These are phyloP conservation scores for Rhytidhysteron rufulum DNA, from an alignment of 2,329 filamentous ascomycete species.

Conservation along the genomic window DNA sequence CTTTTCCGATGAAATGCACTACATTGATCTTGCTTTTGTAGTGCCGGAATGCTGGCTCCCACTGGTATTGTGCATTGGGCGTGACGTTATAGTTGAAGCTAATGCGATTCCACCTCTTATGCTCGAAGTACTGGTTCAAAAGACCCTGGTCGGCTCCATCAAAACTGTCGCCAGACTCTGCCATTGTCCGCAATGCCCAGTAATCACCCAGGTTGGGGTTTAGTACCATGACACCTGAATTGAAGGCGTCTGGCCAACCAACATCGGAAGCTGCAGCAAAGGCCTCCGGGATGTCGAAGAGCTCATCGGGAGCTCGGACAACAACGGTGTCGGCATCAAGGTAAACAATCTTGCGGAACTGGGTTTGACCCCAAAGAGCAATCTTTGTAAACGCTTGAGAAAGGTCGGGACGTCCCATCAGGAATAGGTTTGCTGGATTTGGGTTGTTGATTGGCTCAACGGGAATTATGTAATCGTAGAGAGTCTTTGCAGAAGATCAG, in stretches of 20 bases:
- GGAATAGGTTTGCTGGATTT: constrained; percentile 74
- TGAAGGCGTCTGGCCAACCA: constrained; percentile 97
- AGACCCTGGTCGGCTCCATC: constrained; percentile 96
- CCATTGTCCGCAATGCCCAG: constrained; percentile 77
- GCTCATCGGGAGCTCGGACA: constrained; percentile 84
- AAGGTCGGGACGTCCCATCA: constrained; percentile 89
- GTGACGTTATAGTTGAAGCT: constrained; percentile 98
- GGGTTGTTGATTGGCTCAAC: constrained; percentile 76
- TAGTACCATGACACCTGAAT: constrained; percentile 94
- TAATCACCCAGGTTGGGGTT: constrained; percentile 84
- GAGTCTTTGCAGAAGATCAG: constrained; percentile 48
- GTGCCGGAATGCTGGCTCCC: constrained; percentile 89
- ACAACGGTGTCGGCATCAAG: constrained; percentile 93
- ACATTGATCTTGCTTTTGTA: constrained; percentile 86
- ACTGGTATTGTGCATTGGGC: constrained; percentile 94
- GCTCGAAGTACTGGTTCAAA: constrained; percentile 88
- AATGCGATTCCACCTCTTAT: constrained; percentile 72
- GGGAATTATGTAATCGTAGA: constrained; percentile 87
- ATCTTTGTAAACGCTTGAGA: constrained; percentile 96
- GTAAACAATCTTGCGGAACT: constrained; percentile 91
- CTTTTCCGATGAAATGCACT: constrained; percentile 88
- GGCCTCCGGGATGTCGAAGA: constrained; percentile 64
- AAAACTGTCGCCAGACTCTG: constrained; percentile 84
- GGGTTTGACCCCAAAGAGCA: constrained; percentile 83
- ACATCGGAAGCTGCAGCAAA: constrained; percentile 85